Base-by-base conservation (phyloP, 2,329 filamentous ascomycete genomes). In the Diaporthe caulivora region DNA sequence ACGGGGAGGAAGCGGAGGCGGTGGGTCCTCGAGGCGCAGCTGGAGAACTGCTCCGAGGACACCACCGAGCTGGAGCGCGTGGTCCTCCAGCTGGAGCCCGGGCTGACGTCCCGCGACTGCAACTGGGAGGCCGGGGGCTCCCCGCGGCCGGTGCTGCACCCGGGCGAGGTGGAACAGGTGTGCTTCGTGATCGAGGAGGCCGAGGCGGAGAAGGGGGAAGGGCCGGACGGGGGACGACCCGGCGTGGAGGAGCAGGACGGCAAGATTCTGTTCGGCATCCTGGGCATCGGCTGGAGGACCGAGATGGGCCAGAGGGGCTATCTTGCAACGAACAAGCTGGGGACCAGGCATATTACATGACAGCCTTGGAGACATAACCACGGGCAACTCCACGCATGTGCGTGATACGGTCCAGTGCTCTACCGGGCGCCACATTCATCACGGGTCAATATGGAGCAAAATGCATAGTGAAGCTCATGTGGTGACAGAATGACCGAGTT, bases 11-110 rank as follows among this genome's bases (percentile, higher is more conserved):
- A 74, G 75, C 58, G 72, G 77, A 73, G 85, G 74, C 81, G 84
- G 73, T 98, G 94, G 89, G 92, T 94, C 18, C 87, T 99, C 65
- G 97, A 99, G 83, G 97, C 96, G 34, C 97, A 99, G 84, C 84
- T 99, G 73, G 97, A 99, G 86, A 99, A 98, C 82, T 94, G 95
- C 80, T 94, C 94, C 60, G 95, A 98, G 81, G 92, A 92, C 57
- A 87, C 92, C 6, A 93, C 98, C 76, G 90, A 94, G 79, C 87
- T 99, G 68, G 94, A 97, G 83, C 86, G 85, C 75, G 89, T 92
- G 40, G 83, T 84, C 42, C 81, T 92, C 72, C 87, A 91, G 70
- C 83, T 88, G 9, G 88, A 87, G 76, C 78, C 83, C 1, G 88
- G 88, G 4, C 81, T 92, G 67, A 77, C 78, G 58, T 89, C 86